Evolutionary conservation across 202 grass and related monocot species (phyloP), one percentile per base, ranked within the genome.

Genomic region (Dendrocalamus latiflorus): DNA sequence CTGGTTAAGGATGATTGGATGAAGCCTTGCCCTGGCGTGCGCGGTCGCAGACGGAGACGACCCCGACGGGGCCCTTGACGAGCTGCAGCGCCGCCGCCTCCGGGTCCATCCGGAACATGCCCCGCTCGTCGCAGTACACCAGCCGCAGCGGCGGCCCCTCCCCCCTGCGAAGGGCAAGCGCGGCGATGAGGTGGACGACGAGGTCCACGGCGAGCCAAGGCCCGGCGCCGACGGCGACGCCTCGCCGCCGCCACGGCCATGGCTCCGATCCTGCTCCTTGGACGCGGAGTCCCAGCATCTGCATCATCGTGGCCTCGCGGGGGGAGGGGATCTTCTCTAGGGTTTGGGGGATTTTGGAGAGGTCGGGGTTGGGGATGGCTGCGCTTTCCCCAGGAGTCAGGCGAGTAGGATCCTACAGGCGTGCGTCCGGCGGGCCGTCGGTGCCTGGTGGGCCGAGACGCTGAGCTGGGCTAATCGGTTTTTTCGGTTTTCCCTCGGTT

Each of bases 21-120:
- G 80, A 90, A 93, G 82, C 91, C 91, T 93, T 93, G 39, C 91
- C 91, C 76, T 93, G 88, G 15, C 91, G 79, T n/a, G 91, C 91
- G 7, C 91, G 87, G 36, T 85, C 91, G 51, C 85, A 93, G 26
- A 93, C 85, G 26, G 91, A 87, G 67, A 93, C 85, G 74, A 93
- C 91, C 22, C 87, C 88, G 26, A 93, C 83, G 20, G 91, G 91
- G 24, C 85, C 88, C 80, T 93, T 93, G 70, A 93, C 85, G 33
- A 93, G 81, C 30, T 93, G 91, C 28, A 93, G 85, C 28, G 81
- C 85, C 47, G 88, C 72, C 15, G 91, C 91, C 87, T 93, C 91
- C 17, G 91, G 85, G 81, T 93, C 91, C 66, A 92, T 85, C 66
- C 81, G 83, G 81, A 92, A 92, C 75, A 25, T 86, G 48, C 91